Evolutionary conservation across 2,329 filamentous ascomycete genomes (phyloP).

Genomic region (Didymella pinodella): DNA sequence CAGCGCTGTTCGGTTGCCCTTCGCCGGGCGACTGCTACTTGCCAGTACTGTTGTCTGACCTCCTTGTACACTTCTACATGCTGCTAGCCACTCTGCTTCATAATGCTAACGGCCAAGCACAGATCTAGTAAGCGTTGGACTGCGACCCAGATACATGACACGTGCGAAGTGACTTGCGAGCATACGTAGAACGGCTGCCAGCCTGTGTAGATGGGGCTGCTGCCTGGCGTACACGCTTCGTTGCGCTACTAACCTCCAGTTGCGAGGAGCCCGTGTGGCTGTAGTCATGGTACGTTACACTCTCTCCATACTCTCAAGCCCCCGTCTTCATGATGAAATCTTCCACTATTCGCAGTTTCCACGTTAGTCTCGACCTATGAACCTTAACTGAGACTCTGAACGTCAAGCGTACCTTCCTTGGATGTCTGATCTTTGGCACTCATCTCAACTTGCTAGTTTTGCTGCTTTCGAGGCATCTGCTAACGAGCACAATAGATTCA

Average conservation of each 20-base stretch:
- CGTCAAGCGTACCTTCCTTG: conserved; percentile 70
- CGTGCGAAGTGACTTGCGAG: neutral
- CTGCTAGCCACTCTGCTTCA: neutral
- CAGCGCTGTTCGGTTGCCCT: conserved; percentile 69
- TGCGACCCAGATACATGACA: neutral
- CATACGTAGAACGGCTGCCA: neutral
- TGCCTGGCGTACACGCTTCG: neutral
- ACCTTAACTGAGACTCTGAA: conserved; percentile 72
- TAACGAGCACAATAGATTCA: conserved; percentile 30
- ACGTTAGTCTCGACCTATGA: conserved; percentile 72
- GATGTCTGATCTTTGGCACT: conserved; percentile 68
- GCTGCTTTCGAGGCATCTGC: conserved; percentile 21
- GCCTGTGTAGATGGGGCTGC: neutral
- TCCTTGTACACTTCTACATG: conserved; percentile 12
- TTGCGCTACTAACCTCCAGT: neutral
- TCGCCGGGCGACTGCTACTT: conserved; percentile 80
- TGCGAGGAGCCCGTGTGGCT: neutral
- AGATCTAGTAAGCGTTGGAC: conserved; percentile 2
- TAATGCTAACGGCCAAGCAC: conserved; percentile 5
- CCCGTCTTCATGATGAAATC: conserved; percentile 71
- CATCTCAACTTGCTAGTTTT: conserved; percentile 14
- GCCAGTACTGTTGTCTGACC: conserved; percentile 88
- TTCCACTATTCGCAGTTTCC: conserved; percentile 88
- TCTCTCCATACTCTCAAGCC: conserved; percentile 19
- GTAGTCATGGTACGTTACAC: conserved; percentile 11